Evolutionary conservation across 2,329 filamentous ascomycete genomes (phyloP).

Genomic region (Parastagonospora avenae): DNA sequence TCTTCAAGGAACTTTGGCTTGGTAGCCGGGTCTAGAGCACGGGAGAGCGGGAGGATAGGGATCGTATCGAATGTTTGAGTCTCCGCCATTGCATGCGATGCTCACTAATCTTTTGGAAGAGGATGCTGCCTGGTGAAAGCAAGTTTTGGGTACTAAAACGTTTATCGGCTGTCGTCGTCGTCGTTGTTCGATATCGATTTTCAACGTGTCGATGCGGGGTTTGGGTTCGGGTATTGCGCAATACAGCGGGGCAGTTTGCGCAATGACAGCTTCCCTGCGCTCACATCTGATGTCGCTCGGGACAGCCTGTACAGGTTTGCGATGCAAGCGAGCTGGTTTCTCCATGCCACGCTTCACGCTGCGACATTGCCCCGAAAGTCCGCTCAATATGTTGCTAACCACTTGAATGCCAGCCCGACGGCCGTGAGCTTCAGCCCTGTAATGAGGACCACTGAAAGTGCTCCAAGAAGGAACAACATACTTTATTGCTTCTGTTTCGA

Average conservation of each 20-base stretch:
- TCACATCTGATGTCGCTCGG: too few species aligned
- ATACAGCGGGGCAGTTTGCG: constrained; percentile 25
- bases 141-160: not conserved
- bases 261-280: not conserved
- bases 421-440: constrained; percentile 39
- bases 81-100: too few species aligned
- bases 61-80: constrained; percentile 68
- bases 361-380: too few species aligned
- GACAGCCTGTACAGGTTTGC: not conserved
- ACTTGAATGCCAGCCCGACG: constrained; percentile 32
- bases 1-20: constrained; percentile 75
- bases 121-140: too few species aligned
- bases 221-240: constrained; percentile 6
- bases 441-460: constrained; percentile 29
- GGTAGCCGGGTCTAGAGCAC: constrained; percentile 67
- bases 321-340: too few species aligned
- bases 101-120: too few species aligned
- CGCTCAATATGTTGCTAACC: constrained; percentile 29
- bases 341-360: too few species aligned
- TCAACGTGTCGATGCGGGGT: not conserved
- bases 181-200: not conserved
- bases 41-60: constrained; percentile 76
- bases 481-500: not conserved
- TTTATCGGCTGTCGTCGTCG: not conserved
- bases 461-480: constrained; percentile 31